These are phyloP conservation scores for Porodaedalea pini DNA, from an alignment of 1,284 basidiomycete species.

Conservation along the genomic window DNA sequence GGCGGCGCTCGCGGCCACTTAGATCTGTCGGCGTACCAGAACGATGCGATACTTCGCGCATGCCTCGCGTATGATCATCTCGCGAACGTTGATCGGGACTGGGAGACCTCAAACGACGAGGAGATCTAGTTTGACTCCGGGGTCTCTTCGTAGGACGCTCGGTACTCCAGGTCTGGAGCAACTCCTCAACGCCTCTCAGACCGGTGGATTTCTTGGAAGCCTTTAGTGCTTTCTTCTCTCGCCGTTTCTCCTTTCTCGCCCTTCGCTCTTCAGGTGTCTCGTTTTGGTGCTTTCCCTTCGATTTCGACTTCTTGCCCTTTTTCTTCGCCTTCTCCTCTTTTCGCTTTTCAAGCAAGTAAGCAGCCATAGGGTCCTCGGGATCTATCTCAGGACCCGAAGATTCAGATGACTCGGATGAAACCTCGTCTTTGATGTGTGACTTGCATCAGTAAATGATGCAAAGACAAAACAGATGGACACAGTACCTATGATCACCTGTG, in stretches of 20 bases:
- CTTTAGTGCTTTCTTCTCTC: conserved; percentile 53
- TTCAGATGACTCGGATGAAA: conserved; percentile 59
- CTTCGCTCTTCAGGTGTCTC: conserved; percentile 77
- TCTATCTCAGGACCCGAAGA: conserved; percentile 74
- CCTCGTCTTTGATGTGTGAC: conserved; percentile 41
- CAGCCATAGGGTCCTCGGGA: conserved; percentile 96
- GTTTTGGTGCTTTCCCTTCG: conserved; percentile 56
- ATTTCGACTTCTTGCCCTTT: conserved; percentile 56
- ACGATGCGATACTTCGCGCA: not conserved
- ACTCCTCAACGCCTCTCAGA: conserved; percentile 47
- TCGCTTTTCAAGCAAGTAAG: conserved; percentile 73
- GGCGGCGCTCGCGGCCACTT: not conserved
- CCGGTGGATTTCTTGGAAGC: conserved; percentile 38
- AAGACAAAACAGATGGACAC: conserved; percentile 21
- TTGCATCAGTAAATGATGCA: not conserved
- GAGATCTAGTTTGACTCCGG: conserved; percentile 14
- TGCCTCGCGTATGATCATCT: conserved; percentile 4
- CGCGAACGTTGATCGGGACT: not conserved
- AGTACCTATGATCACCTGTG: conserved; percentile 64
- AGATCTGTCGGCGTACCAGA: not conserved
- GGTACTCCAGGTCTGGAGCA: conserved; percentile 33
- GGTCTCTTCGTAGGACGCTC: conserved; percentile 5
- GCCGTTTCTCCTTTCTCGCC: conserved; percentile 65
- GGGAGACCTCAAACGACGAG: conserved; percentile 6
- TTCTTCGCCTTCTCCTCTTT: conserved; percentile 63